Conservation (phyloP, 768 basidiomycete species). For the Xerocomus brunneocitrinus region DNA sequence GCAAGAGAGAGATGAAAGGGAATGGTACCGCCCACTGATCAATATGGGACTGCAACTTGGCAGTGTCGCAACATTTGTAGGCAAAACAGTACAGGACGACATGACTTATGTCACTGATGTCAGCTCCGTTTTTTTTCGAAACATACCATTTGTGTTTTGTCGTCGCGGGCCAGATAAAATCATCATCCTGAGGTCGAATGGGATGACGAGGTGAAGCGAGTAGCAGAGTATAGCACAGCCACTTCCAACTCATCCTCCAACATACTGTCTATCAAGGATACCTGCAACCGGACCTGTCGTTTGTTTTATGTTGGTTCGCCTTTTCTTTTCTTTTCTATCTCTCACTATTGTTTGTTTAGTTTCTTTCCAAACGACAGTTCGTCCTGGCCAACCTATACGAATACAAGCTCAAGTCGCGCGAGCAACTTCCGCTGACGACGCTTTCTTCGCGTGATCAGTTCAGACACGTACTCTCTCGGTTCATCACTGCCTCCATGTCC, state of each 20-base stretch:
- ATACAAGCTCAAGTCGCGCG: conserved; percentile 26
- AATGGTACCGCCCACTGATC: no score
- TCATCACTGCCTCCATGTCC: conserved; percentile 50
- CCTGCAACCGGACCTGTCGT: conserved; percentile 23
- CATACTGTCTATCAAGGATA: conserved; percentile 16
- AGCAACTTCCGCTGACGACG: conserved; percentile 40
- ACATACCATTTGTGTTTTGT: no score
- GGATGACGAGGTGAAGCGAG: no score
- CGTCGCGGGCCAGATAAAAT: no score
- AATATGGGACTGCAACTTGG: no score
- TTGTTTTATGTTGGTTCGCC: conserved; percentile 15
- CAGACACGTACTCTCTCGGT: conserved; percentile 47
- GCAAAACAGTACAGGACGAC: neutral
- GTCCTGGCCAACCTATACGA: conserved; percentile 28
- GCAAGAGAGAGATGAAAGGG: no score
- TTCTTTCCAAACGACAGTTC: conserved; percentile 25
- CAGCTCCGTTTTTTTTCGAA: no score
- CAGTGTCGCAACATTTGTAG: no score
- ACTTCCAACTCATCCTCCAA: conserved; percentile 5
- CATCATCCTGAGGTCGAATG: no score
- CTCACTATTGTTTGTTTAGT: neutral
- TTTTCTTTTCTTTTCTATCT: neutral
- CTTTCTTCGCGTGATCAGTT: conserved; percentile 54
- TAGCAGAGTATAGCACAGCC: conserved; percentile 8
- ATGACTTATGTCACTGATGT: neutral